Conservation (phyloP, 1,284 basidiomycete species). For the Trametes versicolor region DNA sequence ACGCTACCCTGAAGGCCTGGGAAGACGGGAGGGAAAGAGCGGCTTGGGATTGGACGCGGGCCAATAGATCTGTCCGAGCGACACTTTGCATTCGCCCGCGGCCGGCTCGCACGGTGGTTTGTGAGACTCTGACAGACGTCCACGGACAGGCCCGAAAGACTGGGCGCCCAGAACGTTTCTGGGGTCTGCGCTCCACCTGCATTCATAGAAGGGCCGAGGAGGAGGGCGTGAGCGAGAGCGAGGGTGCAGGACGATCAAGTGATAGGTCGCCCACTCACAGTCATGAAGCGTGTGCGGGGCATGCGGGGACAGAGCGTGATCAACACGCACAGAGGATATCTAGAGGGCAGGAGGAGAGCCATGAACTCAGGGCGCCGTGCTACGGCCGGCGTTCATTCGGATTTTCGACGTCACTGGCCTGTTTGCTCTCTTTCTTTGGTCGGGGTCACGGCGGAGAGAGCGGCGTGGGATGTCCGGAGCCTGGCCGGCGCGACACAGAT, state of each 20-base stretch:
- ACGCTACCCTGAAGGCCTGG: constrained; percentile 13
- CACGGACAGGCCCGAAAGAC: not conserved
- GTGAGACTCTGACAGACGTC: constrained; percentile 8
- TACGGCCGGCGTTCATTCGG: constrained; percentile 31
- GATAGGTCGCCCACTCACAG: constrained; percentile 19
- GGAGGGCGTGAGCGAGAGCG: constrained; percentile 13
- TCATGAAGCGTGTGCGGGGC: constrained; percentile 10
- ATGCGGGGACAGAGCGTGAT: constrained; percentile 19
- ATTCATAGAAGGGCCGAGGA: constrained; percentile 14
- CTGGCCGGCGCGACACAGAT: constrained; percentile 1
- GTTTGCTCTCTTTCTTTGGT: not conserved
- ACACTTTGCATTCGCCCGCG: constrained; percentile 3
- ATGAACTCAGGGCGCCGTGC: constrained; percentile 18
- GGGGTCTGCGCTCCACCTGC: constrained; percentile 21
- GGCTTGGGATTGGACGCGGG: constrained; percentile 25
- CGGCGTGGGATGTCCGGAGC: constrained; percentile 22
- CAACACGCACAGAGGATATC: constrained; percentile 1
- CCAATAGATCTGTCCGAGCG: constrained; percentile 16
- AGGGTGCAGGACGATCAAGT: constrained; percentile 23
- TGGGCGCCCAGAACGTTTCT: constrained; percentile 20
- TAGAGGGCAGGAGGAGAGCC: not conserved
- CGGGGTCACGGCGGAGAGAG: constrained; percentile 17
- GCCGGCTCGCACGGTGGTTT: constrained; percentile 17
- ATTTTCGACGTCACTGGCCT: constrained; percentile 23
- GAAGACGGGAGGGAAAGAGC: constrained; percentile 21